Percentiles rank a stretch among this genome's conserved stretches.
These are phyloP conservation scores for Gaeumannomyces tritici DNA, from an alignment of 2,329 filamentous ascomycete genomes.

Conservation along the genomic window DNA sequence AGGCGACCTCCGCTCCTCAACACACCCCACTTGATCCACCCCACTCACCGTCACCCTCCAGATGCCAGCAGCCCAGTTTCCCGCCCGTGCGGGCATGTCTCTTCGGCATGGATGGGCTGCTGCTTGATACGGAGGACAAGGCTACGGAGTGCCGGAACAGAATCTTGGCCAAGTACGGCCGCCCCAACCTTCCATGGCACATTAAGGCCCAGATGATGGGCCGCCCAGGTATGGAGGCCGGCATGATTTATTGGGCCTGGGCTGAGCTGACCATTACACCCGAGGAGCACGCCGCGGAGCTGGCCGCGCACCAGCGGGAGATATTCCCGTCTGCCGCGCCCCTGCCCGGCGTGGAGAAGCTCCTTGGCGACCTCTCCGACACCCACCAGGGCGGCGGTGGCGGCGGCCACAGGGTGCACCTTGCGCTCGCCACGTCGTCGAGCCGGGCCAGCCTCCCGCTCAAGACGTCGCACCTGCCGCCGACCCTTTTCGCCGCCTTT, in stretches of 20 bases:
- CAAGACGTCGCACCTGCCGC: conserved; percentile 57
- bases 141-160: conserved; percentile 81
- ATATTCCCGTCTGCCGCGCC: conserved; percentile 68
- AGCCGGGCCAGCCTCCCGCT: conserved; percentile 62
- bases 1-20: too few species aligned
- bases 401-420: conserved; percentile 45
- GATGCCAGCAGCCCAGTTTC: conserved; percentile 39
- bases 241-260: conserved; percentile 61
- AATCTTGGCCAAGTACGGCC: conserved; percentile 66
- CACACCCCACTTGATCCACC: conserved; percentile 7
- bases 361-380: conserved; percentile 50
- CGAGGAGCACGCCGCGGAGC: conserved; percentile 55
- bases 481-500: conserved; percentile 54
- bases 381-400: conserved; percentile 4
- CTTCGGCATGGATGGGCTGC: conserved; percentile 97
- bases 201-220: conserved; percentile 80
- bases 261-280: conserved; percentile 69
- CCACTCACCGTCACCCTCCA: conserved; percentile 2
- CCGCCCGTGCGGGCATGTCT: conserved; percentile 81
- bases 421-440: conserved; percentile 80
- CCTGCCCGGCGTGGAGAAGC: conserved; percentile 64
- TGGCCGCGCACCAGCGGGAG: conserved; percentile 54
- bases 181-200: conserved; percentile 74
- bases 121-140: conserved; percentile 85
- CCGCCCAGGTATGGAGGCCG: conserved; percentile 43